Conservation (phyloP, 139 green algal genomes). For the Asterochloris erici region DNA sequence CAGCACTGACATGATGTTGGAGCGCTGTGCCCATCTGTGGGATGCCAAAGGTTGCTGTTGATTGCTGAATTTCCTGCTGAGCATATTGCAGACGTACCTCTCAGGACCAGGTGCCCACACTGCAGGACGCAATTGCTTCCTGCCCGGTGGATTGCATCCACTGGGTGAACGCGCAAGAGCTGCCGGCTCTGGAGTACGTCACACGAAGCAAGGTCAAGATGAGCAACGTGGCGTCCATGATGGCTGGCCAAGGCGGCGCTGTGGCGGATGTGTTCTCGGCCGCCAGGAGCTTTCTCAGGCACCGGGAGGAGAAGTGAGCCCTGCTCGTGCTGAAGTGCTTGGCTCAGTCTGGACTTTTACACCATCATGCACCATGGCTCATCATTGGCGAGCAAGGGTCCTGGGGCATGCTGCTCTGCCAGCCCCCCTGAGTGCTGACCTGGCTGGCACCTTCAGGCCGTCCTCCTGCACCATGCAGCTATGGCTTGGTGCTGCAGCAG, state of each 20-base stretch:
- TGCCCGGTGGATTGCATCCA: conserved; percentile 89
- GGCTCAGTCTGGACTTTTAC: conserved; percentile 22
- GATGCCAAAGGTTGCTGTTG: neutral
- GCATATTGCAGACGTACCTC: neutral
- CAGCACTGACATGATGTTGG: neutral
- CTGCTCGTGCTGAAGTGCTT: conserved; percentile 45
- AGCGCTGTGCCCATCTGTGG: neutral
- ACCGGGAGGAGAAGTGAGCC: conserved; percentile 34
- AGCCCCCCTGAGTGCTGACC: neutral
- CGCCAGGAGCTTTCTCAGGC: conserved; percentile 41
- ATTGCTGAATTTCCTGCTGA: neutral
- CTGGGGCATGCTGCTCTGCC: neutral
- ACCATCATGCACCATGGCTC: neutral
- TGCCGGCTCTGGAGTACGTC: conserved; percentile 78
- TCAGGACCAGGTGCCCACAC: neutral
- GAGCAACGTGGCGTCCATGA: conserved; percentile 78
- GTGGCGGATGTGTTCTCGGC: conserved; percentile 39
- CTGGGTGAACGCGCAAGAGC: conserved; percentile 73
- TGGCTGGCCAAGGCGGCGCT: conserved; percentile 54
- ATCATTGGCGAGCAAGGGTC: conserved; percentile 25
- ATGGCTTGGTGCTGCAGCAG: neutral
- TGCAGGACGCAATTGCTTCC: conserved; percentile 53
- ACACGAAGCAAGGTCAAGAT: conserved; percentile 52
- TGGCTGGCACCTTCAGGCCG: neutral
- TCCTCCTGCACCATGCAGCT: neutral